Evolutionary conservation across 2,329 filamentous ascomycete species (phyloP).

Genomic region (Eutypa lata): DNA sequence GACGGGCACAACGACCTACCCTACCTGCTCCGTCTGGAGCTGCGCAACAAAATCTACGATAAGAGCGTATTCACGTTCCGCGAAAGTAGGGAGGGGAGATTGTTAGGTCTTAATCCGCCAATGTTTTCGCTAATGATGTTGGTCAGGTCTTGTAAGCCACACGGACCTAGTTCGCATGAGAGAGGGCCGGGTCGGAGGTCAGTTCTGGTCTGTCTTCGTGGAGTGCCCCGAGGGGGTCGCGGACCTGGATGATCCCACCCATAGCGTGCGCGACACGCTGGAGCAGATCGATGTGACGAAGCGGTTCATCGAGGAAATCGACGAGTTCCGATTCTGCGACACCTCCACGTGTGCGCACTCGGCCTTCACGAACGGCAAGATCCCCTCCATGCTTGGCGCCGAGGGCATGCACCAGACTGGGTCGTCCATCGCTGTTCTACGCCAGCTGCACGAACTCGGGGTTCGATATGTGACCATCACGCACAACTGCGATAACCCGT

Average conservation of each 20-base stretch:
- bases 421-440: constrained; percentile 46
- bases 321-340: constrained; percentile 7
- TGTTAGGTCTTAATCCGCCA: no score
- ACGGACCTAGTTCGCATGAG: constrained; percentile 63
- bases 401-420: constrained; percentile 64
- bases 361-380: constrained; percentile 35
- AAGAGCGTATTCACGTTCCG: no score
- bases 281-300: constrained; percentile 61
- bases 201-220: constrained; percentile 70
- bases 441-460: constrained; percentile 58
- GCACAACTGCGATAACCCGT: constrained; percentile 66
- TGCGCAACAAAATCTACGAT: no score
- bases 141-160: no score
- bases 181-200: constrained; percentile 56
- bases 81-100: neutral
- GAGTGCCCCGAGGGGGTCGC: constrained; percentile 41
- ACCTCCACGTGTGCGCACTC: constrained; percentile 8
- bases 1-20: constrained; percentile 1
- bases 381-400: constrained; percentile 57
- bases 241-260: constrained; percentile 52
- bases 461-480: constrained; percentile 66
- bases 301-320: constrained; percentile 48
- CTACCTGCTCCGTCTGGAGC: neutral
- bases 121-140: no score
- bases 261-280: constrained; percentile 55